phyloP scores from a whole-genome alignment of 805 yeast species.

The Yamadazyma endophytica region DNA sequence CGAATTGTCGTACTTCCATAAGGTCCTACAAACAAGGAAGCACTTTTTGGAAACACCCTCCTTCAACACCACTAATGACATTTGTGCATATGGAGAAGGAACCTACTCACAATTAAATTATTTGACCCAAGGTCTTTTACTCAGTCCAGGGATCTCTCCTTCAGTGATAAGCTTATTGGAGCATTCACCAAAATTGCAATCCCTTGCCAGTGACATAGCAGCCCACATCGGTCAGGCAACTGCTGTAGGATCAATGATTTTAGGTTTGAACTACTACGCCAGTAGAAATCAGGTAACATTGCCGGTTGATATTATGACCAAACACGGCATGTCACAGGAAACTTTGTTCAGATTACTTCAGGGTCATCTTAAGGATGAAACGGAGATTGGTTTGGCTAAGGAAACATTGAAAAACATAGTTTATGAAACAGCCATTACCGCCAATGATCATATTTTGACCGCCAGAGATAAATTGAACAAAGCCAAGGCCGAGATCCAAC shows the following conservation, averaged over 20 bases:
- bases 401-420: conserved; percentile 52
- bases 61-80: conserved; percentile 47
- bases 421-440: conserved; percentile 66
- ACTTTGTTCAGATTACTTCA: conserved; percentile 45
- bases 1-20: conserved; percentile 53
- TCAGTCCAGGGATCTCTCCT: conserved; percentile 58
- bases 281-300: conserved; percentile 49
- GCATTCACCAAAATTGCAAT: conserved; percentile 39
- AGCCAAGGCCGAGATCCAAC: conserved; percentile 32
- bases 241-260: conserved; percentile 60
- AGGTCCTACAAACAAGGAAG: conserved; percentile 56
- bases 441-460: conserved; percentile 75
- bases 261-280: conserved; percentile 59
- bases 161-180: conserved; percentile 48
- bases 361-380: conserved; percentile 33
- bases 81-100: conserved; percentile 80
- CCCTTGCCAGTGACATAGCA: conserved; percentile 50
- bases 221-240: conserved; percentile 86
- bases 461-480: conserved; percentile 53
- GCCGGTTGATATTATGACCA: conserved; percentile 59
- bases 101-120: conserved; percentile 71
- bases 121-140: conserved; percentile 52
- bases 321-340: conserved; percentile 59
- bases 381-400: conserved; percentile 13
- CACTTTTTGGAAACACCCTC: conserved; percentile 46